Evolutionary conservation across 2,329 filamentous ascomycete species (phyloP).

Genomic region (Epichloe sp.): DNA sequence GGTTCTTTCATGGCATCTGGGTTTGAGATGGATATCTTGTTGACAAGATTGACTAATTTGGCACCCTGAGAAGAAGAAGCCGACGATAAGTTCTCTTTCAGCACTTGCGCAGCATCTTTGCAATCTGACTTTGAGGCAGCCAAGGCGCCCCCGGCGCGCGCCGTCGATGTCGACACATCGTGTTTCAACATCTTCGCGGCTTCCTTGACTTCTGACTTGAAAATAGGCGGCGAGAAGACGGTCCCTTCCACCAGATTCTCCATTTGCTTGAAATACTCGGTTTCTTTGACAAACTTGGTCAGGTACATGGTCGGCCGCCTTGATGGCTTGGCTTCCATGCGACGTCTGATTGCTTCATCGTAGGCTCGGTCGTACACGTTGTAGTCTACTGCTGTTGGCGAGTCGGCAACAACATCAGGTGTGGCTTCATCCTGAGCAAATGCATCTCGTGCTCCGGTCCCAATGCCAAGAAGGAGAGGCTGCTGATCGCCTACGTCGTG

Average conservation of each 20-base stretch:
- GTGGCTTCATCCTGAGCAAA: constrained; percentile 26
- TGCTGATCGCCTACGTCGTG: constrained; percentile 49
- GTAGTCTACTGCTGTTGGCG: constrained; percentile 70
- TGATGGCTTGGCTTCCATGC: constrained; percentile 41
- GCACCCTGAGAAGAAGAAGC: background rate
- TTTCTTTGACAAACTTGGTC: constrained; percentile 34
- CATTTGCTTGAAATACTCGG: constrained; percentile 25
- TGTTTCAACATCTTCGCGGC: constrained; percentile 5
- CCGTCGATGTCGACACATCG: background rate
- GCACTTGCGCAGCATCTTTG: background rate
- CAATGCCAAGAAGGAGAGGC: constrained; percentile 63
- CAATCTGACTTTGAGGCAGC: background rate
- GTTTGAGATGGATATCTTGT: background rate
- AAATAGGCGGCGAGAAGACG: constrained; percentile 5
- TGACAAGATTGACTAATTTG: constrained; percentile 1
- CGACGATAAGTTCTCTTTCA: background rate
- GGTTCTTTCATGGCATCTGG: background rate
- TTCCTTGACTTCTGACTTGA: constrained; percentile 7
- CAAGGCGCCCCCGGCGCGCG: background rate
- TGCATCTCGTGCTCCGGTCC: constrained; percentile 44
- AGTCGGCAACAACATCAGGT: constrained; percentile 58
- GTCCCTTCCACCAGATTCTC: constrained; percentile 24
- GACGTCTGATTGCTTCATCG: constrained; percentile 58
- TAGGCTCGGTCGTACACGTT: constrained; percentile 86
- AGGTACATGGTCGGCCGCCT: constrained; percentile 33